Conservation (phyloP, 2,329 filamentous ascomycete species). For the Colletotrichum liriopes region DNA sequence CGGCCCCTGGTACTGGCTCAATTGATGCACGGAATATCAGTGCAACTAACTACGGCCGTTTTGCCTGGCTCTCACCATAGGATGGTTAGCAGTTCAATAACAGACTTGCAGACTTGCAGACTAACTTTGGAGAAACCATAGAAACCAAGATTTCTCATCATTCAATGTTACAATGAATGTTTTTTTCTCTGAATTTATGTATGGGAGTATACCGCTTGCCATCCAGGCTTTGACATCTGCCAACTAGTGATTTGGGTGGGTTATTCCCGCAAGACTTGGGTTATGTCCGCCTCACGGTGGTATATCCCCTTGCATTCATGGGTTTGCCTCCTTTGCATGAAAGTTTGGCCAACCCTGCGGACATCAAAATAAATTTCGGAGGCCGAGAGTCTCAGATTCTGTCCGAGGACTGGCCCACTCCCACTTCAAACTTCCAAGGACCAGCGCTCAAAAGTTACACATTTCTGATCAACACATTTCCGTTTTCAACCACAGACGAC, state of each 20-base stretch:
- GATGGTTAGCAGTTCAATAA: too few relatives aligned
- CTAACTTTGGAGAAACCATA: not conserved
- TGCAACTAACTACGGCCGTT: not conserved
- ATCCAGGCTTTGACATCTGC: not conserved
- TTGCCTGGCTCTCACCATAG: not conserved
- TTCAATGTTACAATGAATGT: not conserved
- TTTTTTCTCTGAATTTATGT: not conserved
- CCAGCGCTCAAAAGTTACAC: not conserved
- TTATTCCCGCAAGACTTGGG: not conserved
- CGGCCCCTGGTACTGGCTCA: not conserved
- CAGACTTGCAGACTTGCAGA: too few relatives aligned
- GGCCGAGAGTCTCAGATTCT: not conserved
- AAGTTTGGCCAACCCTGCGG: not conserved
- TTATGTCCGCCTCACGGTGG: not conserved
- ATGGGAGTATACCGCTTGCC: not conserved
- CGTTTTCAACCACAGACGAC: too few relatives aligned
- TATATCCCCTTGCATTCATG: not conserved
- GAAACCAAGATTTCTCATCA: not conserved
- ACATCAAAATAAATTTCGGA: not conserved
- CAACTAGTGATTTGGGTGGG: not conserved
- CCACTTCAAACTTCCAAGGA: not conserved
- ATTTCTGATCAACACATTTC: too few relatives aligned
- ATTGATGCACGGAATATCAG: not conserved
- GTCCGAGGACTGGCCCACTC: conserved; percentile 16
- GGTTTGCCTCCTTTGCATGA: not conserved